Percentiles rank a stretch among this genome's conserved stretches.
Conservation (phyloP, 345 rosid genomes). For the Schrenkiella parvula region DNA sequence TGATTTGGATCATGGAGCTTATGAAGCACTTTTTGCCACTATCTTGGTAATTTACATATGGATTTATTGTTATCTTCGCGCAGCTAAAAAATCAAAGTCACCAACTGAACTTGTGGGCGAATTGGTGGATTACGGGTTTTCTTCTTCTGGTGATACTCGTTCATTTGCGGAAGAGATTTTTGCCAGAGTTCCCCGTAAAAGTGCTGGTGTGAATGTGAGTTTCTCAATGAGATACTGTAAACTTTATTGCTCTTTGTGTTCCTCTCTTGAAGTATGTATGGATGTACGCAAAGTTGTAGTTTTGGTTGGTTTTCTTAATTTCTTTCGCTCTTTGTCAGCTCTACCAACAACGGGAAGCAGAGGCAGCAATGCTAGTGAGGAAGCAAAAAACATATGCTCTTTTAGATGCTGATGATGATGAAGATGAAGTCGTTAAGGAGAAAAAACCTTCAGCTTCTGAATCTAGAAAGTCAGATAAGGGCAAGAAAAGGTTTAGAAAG, state of each 20-base stretch:
- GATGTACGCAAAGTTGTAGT: background rate
- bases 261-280: background rate
- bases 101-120: conserved; percentile 47
- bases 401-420: conserved; percentile 75
- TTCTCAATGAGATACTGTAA: background rate
- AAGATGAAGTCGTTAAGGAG: conserved; percentile 26
- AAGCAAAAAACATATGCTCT: conserved; percentile 65
- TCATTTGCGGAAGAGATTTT: conserved; percentile 57
- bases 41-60: background rate
- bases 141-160: conserved; percentile 49
- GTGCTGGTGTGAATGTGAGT: conserved; percentile 53
- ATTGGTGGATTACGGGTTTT: conserved; percentile 49
- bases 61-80: conserved; percentile 8
- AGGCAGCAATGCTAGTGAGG: conserved; percentile 72
- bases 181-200: conserved; percentile 51
- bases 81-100: conserved; percentile 75
- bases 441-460: conserved; percentile 40
- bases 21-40: background rate
- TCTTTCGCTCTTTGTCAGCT: conserved; percentile 37
- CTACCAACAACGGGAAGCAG: conserved; percentile 81
- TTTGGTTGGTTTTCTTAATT: background rate
- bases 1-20: conserved; percentile 6
- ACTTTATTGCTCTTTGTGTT: background rate
- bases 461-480: conserved; percentile 41
- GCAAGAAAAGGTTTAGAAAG: conserved; percentile 78